These are phyloP conservation scores for Angomonas ambiguus DNA, from an alignment of 208 protist genomes.

Conservation along the genomic window DNA sequence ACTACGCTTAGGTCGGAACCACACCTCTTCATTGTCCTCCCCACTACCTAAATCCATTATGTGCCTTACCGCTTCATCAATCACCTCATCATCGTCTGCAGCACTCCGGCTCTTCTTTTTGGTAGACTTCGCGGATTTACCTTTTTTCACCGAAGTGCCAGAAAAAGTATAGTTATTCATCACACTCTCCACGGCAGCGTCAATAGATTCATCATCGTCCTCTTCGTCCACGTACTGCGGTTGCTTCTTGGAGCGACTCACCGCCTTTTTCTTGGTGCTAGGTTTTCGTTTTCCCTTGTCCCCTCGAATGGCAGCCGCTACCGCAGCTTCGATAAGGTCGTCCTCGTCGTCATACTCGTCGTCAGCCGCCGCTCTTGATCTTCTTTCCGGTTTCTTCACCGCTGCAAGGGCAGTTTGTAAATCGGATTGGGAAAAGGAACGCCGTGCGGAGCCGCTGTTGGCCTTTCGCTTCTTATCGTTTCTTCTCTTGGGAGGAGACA, in stretches of 20 bases:
- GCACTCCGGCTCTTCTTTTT: neutral
- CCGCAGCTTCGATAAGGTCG: too few relatives aligned
- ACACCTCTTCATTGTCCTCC: neutral
- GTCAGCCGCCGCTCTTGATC: neutral
- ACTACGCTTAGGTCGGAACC: neutral
- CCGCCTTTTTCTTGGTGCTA: too few relatives aligned
- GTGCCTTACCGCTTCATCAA: neutral
- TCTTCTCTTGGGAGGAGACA: neutral
- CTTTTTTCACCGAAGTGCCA: neutral
- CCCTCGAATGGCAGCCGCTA: too few relatives aligned
- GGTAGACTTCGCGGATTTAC: neutral
- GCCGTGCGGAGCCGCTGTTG: neutral
- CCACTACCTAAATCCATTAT: neutral
- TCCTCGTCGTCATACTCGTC: neutral
- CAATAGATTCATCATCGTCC: neutral
- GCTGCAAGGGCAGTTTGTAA: neutral
- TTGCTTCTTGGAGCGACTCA: neutral
- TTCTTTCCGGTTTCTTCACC: neutral
- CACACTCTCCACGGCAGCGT: neutral
- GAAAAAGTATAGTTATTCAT: neutral
- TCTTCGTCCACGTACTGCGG: neutral
- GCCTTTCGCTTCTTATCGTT: constrained; percentile 3
- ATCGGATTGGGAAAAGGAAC: neutral
- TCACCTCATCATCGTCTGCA: neutral
- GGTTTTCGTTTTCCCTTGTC: too few relatives aligned